These are phyloP conservation scores for Wickerhamiella australiensis DNA, from an alignment of 805 yeast genomes.

Conservation along the genomic window DNA sequence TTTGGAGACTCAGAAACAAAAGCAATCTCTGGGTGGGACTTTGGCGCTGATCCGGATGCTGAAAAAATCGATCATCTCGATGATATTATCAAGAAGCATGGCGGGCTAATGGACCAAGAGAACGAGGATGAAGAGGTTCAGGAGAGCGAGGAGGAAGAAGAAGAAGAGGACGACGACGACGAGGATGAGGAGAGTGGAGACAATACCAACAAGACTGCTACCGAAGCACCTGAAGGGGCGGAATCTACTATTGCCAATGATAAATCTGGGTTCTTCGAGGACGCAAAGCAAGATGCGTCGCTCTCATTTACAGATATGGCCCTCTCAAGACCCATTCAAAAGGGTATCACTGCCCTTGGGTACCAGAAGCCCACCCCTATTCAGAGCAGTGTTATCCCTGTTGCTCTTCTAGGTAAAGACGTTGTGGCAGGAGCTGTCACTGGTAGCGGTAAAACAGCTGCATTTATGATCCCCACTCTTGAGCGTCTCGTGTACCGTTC, in stretches of 20 bases:
- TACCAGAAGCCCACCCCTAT: slow-evolving; percentile 87
- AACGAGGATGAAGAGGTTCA: slow-evolving; percentile 34
- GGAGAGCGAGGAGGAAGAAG: slow-evolving; percentile 24
- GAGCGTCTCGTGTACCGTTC: slow-evolving; percentile 89
- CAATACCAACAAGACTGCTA: slow-evolving; percentile 24
- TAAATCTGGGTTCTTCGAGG: slow-evolving; percentile 28
- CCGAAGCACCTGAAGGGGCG: slow-evolving; percentile 24
- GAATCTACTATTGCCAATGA: slow-evolving; percentile 27
- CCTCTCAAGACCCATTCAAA: slow-evolving; percentile 79
- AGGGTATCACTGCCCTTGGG: slow-evolving; percentile 69
- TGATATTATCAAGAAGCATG: slow-evolving; percentile 73
- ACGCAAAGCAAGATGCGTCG: slow-evolving; percentile 32
- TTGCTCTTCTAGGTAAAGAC: slow-evolving; percentile 87
- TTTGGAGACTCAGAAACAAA: slow-evolving; percentile 39
- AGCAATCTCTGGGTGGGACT: slow-evolving; percentile 59
- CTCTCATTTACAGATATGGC: slow-evolving; percentile 62
- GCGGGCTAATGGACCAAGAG: slow-evolving; percentile 48
- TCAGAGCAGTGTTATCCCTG: slow-evolving; percentile 87
- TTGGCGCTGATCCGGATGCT: slow-evolving; percentile 39
- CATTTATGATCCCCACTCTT: slow-evolving; percentile 89
- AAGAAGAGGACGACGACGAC: slow-evolving; percentile 20
- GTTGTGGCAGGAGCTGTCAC: slow-evolving; percentile 98
- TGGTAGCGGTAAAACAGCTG: slow-evolving; percentile 99
- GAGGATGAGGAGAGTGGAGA: not conserved
- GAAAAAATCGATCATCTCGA: slow-evolving; percentile 70